Evolutionary conservation across 2,329 filamentous ascomycete species (phyloP), one percentile per base, ranked within the genome.

Genomic region (Cladorrhinum sp.): DNA sequence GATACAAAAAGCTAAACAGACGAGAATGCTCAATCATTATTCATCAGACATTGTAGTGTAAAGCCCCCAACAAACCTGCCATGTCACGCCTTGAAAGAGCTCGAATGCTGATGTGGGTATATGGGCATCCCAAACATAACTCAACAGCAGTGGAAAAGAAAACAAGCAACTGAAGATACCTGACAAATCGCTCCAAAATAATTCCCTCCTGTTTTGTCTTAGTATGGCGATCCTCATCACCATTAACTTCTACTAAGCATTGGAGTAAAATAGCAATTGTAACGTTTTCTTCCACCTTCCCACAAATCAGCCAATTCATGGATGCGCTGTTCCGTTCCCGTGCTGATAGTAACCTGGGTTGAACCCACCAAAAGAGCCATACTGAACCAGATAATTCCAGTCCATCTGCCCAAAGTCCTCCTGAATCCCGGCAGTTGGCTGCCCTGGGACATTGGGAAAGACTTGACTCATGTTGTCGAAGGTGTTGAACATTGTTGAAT

Each of bases 371-470:
- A 64, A 63, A 49, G 61, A 58, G 50, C 64, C 73, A 59, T 78
- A 78, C 38, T 79, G 76, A 67, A 81, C 73, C 55, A 81, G 70
- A 38, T 77, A 78, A 25, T 75, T 76, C 79, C 79, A 82, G 65
- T 82, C 79, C 78, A 82, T 78, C 27, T 77, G 65, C 0, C 65
- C 67, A 50, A 72, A 66, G 48, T 73, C 73, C 13, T 70, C 65
- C 41, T 67, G 59, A 65, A 68, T 62, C 4, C 56, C 55, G 25
- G 24, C 45, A 27, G 41, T 38, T 27, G 45, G 12, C 24, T 41
- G 20, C 49, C 50, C 24, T 20, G 13, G 22, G 20, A 60, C 56
- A 45, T 27, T 52, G 48, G 48, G 24, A 68, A 71, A 75, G 57
- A 74, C 66, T 7, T 66, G 62, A 27, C 67, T 70, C 50, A 73